Percentiles rank a stretch among this genome's conserved stretches.
Conservation (phyloP, 257 asterid species). For the Nicotiana benthamiana region DNA sequence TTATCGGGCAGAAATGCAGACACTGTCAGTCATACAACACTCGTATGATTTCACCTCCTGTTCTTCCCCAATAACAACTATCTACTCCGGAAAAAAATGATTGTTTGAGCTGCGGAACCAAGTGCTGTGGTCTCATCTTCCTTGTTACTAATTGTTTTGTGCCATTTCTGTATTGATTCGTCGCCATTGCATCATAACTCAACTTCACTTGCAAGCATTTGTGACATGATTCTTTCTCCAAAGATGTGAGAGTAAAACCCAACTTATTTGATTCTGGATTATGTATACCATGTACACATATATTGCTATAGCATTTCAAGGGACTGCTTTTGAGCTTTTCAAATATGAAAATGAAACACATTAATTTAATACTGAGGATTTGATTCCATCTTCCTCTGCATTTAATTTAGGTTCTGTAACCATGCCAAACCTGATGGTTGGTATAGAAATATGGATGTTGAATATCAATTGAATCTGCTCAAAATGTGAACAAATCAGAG, state of each 20-base stretch:
- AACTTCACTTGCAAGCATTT: not conserved
- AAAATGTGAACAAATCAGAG: not conserved
- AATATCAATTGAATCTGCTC: not conserved
- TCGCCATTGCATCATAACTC: slow-evolving; percentile 3
- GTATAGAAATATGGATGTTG: too few relatives aligned
- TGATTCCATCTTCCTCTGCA: not conserved
- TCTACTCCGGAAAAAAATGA: not conserved
- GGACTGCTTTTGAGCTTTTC: not conserved
- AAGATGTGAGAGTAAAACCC: not conserved
- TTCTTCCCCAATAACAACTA: slow-evolving; percentile 51
- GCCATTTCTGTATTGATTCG: not conserved
- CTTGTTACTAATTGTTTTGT: not conserved
- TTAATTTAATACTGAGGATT: not conserved
- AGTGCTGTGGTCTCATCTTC: not conserved
- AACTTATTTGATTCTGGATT: not conserved
- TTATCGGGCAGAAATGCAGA: slow-evolving; percentile 85
- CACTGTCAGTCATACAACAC: slow-evolving; percentile 89
- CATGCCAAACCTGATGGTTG: not conserved
- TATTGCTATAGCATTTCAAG: not conserved
- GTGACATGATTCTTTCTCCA: not conserved
- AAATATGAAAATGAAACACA: not conserved
- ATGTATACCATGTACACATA: not conserved
- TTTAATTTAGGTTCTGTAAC: not conserved
- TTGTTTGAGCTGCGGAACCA: not conserved
- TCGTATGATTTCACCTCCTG: slow-evolving; percentile 74